phyloP scores from a whole-genome alignment of 768 basidiomycete genomes.

The Russula olivacea region DNA sequence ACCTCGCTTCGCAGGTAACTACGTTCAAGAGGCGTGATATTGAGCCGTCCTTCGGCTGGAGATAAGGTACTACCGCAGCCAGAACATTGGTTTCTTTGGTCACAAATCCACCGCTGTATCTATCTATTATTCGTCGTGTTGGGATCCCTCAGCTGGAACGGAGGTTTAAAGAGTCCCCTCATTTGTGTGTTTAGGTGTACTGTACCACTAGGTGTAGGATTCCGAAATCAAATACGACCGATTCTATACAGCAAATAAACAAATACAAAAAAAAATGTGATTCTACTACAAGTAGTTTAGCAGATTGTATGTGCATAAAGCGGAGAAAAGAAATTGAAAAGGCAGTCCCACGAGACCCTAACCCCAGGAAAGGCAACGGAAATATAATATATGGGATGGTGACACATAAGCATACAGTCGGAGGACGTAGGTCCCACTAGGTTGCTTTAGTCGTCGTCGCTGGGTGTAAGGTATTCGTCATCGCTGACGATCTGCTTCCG shows the following conservation, averaged over 20 bases:
- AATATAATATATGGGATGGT: background rate
- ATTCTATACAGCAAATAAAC: slow-evolving; percentile 24
- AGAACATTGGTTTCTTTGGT: slow-evolving; percentile 5
- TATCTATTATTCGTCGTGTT: slow-evolving; percentile 1
- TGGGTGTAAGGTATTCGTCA: slow-evolving; percentile 57
- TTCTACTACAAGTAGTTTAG: slow-evolving; percentile 22
- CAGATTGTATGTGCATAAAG: background rate
- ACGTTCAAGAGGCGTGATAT: slow-evolving; percentile 51
- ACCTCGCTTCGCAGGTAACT: slow-evolving; percentile 44
- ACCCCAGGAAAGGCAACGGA: background rate
- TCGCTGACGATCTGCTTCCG: slow-evolving; percentile 75
- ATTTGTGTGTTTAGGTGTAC: background rate
- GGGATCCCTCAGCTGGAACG: background rate
- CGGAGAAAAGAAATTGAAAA: background rate
- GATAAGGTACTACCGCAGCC: background rate
- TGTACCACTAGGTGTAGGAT: slow-evolving; percentile 14
- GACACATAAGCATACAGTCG: background rate
- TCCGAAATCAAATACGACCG: slow-evolving; percentile 16
- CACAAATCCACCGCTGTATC: background rate
- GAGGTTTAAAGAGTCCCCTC: background rate
- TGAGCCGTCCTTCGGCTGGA: background rate
- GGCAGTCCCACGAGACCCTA: slow-evolving; percentile 1
- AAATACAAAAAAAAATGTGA: slow-evolving; percentile 20
- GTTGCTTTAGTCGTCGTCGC: slow-evolving; percentile 45
- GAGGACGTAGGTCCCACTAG: background rate